Evolutionary conservation across 345 rosid genomes (phyloP).

Genomic region (Aethionema arabicum): DNA sequence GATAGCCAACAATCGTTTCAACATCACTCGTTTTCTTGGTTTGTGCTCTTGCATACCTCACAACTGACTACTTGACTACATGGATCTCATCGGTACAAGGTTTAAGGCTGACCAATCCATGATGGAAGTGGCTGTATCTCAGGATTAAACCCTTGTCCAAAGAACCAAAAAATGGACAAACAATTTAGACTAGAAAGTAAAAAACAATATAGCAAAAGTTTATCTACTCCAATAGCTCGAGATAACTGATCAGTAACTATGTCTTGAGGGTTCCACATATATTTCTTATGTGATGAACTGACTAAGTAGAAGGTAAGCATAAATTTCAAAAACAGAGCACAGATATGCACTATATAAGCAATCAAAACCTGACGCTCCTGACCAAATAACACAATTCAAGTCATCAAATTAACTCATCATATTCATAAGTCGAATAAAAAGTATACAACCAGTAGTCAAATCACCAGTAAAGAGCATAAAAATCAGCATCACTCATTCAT

Average conservation of each 20-base stretch:
- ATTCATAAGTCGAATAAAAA: not conserved
- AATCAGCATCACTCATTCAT: not conserved
- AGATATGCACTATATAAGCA: not conserved
- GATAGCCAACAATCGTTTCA: conserved; percentile 14
- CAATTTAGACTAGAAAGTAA: conserved; percentile 22
- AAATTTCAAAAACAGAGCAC: not conserved
- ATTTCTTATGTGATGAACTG: not conserved
- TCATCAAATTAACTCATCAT: not conserved
- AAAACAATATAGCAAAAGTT: conserved; percentile 6
- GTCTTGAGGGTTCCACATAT: conserved; percentile 14
- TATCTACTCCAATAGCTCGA: conserved; percentile 21
- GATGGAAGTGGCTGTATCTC: conserved; percentile 33
- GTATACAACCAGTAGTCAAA: not conserved
- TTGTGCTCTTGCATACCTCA: conserved; percentile 23
- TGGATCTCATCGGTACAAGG: conserved; percentile 27
- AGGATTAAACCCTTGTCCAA: conserved; percentile 36
- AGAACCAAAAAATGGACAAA: conserved; percentile 30
- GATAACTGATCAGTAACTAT: conserved; percentile 11
- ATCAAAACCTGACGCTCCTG: conserved; percentile 9
- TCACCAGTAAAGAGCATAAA: not conserved
- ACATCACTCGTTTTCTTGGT: conserved; percentile 26
- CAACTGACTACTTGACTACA: conserved; percentile 29
- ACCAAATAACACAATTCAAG: conserved; percentile 4
- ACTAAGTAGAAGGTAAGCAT: not conserved
- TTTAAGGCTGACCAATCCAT: conserved; percentile 29